phyloP scores from a whole-genome alignment of 2,329 filamentous ascomycete genomes.

The Gliomastix tumulicola region DNA sequence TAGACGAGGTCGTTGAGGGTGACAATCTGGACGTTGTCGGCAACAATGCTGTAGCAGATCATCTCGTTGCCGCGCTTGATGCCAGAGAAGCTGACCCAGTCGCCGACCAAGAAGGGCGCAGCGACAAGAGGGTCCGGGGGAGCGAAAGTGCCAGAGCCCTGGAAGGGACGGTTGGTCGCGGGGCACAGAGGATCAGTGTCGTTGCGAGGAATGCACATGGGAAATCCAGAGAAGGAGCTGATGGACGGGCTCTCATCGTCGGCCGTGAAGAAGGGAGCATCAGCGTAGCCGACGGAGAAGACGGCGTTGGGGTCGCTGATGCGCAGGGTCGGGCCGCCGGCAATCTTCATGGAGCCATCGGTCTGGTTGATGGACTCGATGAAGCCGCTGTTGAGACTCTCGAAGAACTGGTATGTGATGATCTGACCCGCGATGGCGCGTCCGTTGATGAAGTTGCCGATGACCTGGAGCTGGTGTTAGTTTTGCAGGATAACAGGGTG shows the following conservation, averaged over 20 bases:
- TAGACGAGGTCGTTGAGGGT: conserved; percentile 22
- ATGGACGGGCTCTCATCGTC: conserved; percentile 41
- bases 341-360: conserved; percentile 23
- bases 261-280: conserved; percentile 33
- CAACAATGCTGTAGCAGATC: conserved; percentile 25
- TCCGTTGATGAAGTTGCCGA: conserved; percentile 26
- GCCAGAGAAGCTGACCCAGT: conserved; percentile 25
- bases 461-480: conserved; percentile 20
- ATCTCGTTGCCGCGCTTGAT: conserved; percentile 20
- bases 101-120: conserved; percentile 25
- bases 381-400: conserved; percentile 24
- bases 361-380: conserved; percentile 23
- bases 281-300: conserved; percentile 28
- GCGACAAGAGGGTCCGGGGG: conserved; percentile 25
- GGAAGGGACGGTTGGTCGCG: conserved; percentile 21
- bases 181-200: conserved; percentile 25
- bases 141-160: conserved; percentile 22
- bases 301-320: conserved; percentile 38
- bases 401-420: conserved; percentile 22
- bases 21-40: conserved; percentile 25
- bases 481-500: neutral
- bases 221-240: conserved; percentile 40
- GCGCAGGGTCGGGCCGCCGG: conserved; percentile 20
- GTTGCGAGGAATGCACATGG: conserved; percentile 42
- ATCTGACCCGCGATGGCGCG: conserved; percentile 23